phyloP scores from a whole-genome alignment of 2,329 filamentous ascomycete genomes.

The Myriosclerotinia duriaeana region DNA sequence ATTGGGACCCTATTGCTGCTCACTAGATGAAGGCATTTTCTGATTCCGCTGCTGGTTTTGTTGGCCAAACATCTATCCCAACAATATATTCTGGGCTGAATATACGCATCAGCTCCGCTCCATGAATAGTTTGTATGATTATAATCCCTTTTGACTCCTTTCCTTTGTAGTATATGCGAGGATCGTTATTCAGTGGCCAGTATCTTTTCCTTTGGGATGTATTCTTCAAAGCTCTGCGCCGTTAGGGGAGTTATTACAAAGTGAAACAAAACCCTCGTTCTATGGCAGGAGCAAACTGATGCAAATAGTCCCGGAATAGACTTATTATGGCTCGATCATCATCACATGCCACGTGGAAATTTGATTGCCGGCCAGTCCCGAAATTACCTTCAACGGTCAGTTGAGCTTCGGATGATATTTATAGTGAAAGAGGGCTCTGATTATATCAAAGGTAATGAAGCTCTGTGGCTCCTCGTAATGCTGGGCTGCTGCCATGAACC shows the following conservation, averaged over 20 bases:
- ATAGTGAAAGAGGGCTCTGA: neutral
- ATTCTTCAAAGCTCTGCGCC: neutral
- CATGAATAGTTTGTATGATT: neutral
- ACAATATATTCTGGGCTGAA: neutral
- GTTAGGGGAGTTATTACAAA: neutral
- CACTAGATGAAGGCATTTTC: neutral
- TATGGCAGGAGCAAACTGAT: neutral
- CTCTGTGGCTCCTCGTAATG: neutral
- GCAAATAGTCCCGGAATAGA: neutral
- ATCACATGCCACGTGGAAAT: neutral
- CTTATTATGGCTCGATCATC: neutral
- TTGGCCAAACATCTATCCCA: neutral
- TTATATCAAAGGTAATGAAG: neutral
- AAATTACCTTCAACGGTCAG: neutral
- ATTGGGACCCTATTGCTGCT: neutral
- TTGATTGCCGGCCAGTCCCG: neutral
- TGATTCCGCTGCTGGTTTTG: neutral
- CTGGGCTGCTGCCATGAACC: neutral
- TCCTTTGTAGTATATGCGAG: neutral
- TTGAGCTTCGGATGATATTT: neutral
- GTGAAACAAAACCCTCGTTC: neutral
- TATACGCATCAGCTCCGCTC: neutral
- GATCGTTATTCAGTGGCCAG: neutral
- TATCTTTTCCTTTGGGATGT: neutral
- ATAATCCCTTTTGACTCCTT: neutral